Percentiles rank a stretch among this genome's conserved stretches.
Evolutionary conservation across 495 filamentous ascomycete species (phyloP).

Genomic region (Xylaria scruposa): DNA sequence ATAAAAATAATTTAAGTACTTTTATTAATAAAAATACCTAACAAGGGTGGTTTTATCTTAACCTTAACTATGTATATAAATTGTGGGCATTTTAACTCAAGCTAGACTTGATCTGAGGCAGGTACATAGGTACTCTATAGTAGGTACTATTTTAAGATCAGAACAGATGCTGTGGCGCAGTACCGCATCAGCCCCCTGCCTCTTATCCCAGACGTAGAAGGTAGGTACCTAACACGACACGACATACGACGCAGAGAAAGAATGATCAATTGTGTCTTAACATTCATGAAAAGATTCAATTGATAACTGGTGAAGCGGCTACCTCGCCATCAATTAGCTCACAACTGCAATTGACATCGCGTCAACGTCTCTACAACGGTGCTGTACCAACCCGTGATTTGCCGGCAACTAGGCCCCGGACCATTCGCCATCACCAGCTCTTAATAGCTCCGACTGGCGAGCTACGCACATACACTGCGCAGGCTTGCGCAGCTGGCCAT

Average conservation of each 20-base stretch:
- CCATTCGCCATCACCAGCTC: not conserved
- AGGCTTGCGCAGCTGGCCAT: not conserved
- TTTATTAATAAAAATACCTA: too few species aligned
- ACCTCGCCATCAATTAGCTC: not conserved
- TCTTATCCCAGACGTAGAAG: not conserved
- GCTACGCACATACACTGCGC: not conserved
- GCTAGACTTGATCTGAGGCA: not conserved
- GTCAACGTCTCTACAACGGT: not conserved
- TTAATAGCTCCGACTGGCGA: not conserved
- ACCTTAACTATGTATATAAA: too few species aligned
- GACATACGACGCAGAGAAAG: slow-evolving; percentile 14
- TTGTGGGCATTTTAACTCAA: not conserved
- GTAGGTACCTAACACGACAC: not conserved
- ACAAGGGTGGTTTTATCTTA: too few species aligned
- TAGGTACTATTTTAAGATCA: not conserved
- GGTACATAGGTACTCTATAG: not conserved
- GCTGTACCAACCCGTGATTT: not conserved
- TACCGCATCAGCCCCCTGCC: not conserved
- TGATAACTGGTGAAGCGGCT: not conserved
- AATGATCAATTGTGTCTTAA: slow-evolving; percentile 2
- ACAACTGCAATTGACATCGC: not conserved
- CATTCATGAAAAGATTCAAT: not conserved
- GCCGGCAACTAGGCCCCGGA: not conserved
- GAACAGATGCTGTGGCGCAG: slow-evolving; percentile 4
- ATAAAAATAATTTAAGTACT: too few species aligned